phyloP scores from a whole-genome alignment of 2,329 filamentous ascomycete species.

The Xylariaceae sp. region DNA sequence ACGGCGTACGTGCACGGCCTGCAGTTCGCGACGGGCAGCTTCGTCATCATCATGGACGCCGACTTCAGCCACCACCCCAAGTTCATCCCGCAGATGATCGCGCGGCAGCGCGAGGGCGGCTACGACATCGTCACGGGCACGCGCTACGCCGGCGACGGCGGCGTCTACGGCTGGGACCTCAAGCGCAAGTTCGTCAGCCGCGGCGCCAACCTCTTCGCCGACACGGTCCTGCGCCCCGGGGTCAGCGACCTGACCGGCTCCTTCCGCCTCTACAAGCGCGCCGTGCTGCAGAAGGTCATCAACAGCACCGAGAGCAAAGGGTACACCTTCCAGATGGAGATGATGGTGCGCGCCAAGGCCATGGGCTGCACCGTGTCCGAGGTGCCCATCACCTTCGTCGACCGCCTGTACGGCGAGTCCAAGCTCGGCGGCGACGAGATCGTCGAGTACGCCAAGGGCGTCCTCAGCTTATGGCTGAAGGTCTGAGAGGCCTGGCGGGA shows the following conservation, averaged over 20 bases:
- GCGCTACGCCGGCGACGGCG: conserved; percentile 80
- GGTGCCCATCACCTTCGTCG: conserved; percentile 94
- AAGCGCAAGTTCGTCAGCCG: conserved; percentile 79
- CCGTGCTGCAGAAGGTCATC: conserved; percentile 84
- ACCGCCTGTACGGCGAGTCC: conserved; percentile 88
- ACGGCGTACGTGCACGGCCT: conserved; percentile 95
- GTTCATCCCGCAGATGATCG: conserved; percentile 94
- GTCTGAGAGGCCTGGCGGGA: no score
- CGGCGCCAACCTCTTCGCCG: conserved; percentile 90
- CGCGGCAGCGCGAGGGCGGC: conserved; percentile 64
- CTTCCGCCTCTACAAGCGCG: conserved; percentile 90
- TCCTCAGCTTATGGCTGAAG: conserved; percentile 69
- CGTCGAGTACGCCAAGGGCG: conserved; percentile 88
- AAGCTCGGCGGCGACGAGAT: conserved; percentile 95
- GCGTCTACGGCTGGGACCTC: conserved; percentile 94
- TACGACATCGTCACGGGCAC: conserved; percentile 98
- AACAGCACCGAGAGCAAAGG: conserved; percentile 88
- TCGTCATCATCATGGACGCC: conserved; percentile 99
- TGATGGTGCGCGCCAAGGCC: conserved; percentile 95
- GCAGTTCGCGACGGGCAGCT: conserved; percentile 85
- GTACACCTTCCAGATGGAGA: conserved; percentile 99
- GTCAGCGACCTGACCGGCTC: conserved; percentile 94
- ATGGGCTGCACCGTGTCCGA: conserved; percentile 93
- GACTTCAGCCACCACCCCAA: conserved; percentile 99
- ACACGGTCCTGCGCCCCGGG: conserved; percentile 85